Base-by-base conservation (phyloP, 2,329 filamentous ascomycete genomes). In the Alternaria brassicicola region DNA sequence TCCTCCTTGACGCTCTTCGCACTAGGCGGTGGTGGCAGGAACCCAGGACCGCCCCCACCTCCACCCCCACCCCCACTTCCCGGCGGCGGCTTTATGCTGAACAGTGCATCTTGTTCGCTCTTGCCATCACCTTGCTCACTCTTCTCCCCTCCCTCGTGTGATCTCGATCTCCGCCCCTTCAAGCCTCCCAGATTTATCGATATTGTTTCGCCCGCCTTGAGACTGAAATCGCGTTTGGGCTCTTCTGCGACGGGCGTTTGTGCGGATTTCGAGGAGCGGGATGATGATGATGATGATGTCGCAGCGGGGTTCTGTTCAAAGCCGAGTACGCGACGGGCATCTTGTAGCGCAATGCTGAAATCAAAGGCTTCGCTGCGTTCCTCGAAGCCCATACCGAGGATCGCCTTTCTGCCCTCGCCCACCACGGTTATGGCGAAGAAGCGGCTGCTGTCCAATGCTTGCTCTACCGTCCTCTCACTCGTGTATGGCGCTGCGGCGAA, bases 121-220 rank as follows among this genome's bases (percentile, higher is more conserved):
- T 68, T 74, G 56, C 74, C 60, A 53, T 72, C 59, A 78, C 57
- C 65, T 3, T 67, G 60, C 3, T 51, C 43, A 26, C 63, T 69
- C 47, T 83, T 61, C 80, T 81, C 53, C 80, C 72, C 52, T 80
- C 72, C 59, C 76, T 78, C 64, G 61, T 62, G 65, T 12, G 45
- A 49, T 73, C 78, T 55, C 71, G 73, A 69, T 61, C 75, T 82
- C 65, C 79, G 67, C 2, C 86, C 82, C 65, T 82, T 84, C 36
- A 75, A 33, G 21, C 87, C 86, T 4, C 86, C 87, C 50, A 95
- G 83, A 74, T 90, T 91, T 64, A 96, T 88, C 23, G 89, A 92
- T 67, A 96, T 96, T 17, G 90, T 96, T 83, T 97, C 89, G 10
- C 92, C 92, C 59, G 93, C 92, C 77, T 96, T 96, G 63, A 97